Evolutionary conservation across 192 early-diverging fungal genomes (phyloP).

Genomic region (Backusella westeae): DNA sequence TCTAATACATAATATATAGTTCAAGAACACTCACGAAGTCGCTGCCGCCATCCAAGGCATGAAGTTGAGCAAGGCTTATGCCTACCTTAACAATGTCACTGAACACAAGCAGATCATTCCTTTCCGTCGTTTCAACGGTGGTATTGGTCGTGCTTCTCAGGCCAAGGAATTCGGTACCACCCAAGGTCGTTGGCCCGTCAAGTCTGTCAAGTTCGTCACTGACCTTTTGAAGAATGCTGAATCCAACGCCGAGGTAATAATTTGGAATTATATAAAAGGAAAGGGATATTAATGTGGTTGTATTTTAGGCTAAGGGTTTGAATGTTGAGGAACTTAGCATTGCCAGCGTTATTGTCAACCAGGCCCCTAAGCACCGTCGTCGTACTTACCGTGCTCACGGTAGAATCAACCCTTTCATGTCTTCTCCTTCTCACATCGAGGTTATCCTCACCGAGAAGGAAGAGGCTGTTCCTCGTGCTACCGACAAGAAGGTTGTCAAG

Average conservation of each 20-base stretch:
- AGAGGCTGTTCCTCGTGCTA: conserved; percentile 73
- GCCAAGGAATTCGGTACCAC: conserved; percentile 90
- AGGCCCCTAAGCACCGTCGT: conserved; percentile 95
- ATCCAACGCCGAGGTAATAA: conserved; percentile 87
- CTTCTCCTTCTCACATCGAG: conserved; percentile 95
- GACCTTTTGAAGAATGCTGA: conserved; percentile 97
- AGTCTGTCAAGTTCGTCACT: conserved; percentile 91
- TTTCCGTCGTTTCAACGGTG: conserved; percentile 96
- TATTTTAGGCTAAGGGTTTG: conserved; percentile 80
- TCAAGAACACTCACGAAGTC: conserved; percentile 99
- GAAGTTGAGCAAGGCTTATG: conserved; percentile 88
- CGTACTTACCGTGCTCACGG: conserved; percentile 99
- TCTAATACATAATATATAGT: conserved; percentile 35
- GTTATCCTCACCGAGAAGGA: conserved; percentile 89
- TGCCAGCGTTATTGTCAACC: conserved; percentile 97
- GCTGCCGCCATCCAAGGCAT: conserved; percentile 91
- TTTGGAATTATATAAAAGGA: neutral
- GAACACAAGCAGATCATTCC: conserved; percentile 97
- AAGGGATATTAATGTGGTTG: neutral
- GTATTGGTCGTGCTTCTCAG: conserved; percentile 96
- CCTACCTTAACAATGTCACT: conserved; percentile 92
- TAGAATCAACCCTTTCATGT: conserved; percentile 93
- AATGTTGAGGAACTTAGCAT: conserved; percentile 85
- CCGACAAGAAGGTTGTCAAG: conserved; percentile 49
- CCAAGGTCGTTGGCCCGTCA: conserved; percentile 95